Conservation (phyloP, 345 rosid species). For the Mallotus nudiflorus region DNA sequence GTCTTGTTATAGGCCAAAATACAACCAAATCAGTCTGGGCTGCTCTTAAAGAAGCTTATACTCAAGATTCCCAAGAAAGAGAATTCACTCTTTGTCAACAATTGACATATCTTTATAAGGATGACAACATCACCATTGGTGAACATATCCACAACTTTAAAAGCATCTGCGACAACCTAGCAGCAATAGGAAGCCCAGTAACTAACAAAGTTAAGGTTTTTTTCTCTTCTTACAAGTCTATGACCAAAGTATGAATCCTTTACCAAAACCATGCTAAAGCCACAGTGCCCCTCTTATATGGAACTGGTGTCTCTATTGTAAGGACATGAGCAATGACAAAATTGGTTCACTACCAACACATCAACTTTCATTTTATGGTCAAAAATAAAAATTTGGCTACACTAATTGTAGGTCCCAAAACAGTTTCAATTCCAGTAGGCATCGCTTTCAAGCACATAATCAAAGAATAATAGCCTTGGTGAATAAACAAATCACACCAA, state of each 20-base stretch:
- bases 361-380: neutral
- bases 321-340: neutral
- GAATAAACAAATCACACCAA: too few relatives aligned
- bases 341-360: neutral
- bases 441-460: neutral
- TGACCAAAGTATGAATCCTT: constrained; percentile 14
- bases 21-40: neutral
- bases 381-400: neutral
- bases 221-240: constrained; percentile 6
- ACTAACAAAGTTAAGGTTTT: constrained; percentile 4
- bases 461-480: neutral
- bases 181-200: neutral
- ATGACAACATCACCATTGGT: neutral
- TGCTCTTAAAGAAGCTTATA: too few relatives aligned
- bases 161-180: too few relatives aligned
- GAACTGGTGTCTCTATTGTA: neutral
- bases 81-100: constrained; percentile 12
- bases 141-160: constrained; percentile 11
- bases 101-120: neutral
- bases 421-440: neutral
- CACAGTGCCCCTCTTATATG: neutral
- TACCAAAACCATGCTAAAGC: constrained; percentile 9
- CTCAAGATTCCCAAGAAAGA: constrained; percentile 12
- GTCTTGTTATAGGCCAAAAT: constrained; percentile 3
- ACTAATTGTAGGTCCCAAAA: neutral